Conservation (phyloP, 176 grass and related monocot species). For the Oryza longistaminata region DNA sequence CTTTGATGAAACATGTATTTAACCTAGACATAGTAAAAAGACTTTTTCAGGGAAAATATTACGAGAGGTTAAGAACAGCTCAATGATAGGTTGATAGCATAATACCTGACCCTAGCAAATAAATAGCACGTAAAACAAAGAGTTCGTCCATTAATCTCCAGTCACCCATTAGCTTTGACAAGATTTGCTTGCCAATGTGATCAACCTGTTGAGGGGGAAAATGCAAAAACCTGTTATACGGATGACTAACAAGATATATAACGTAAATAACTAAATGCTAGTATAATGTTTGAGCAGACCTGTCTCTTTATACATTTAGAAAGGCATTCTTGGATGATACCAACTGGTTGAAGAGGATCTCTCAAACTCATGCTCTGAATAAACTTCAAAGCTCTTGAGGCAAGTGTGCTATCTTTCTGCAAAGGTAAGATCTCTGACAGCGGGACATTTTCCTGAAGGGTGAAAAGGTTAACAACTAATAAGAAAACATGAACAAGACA, state of each 20-base stretch:
- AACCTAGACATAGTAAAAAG: background rate
- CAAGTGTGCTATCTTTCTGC: slow-evolving; percentile 84
- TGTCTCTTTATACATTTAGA: slow-evolving; percentile 78
- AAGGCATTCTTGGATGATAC: slow-evolving; percentile 92
- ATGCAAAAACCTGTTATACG: slow-evolving; percentile 13
- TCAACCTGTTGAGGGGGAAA: slow-evolving; percentile 58
- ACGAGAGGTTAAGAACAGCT: background rate
- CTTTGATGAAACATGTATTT: background rate
- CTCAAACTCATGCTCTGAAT: slow-evolving; percentile 67
- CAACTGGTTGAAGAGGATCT: slow-evolving; percentile 69
- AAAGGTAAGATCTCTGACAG: slow-evolving; percentile 82
- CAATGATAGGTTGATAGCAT: background rate
- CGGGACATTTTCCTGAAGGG: slow-evolving; percentile 59
- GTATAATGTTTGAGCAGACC: slow-evolving; percentile 44
- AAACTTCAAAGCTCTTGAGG: slow-evolving; percentile 80
- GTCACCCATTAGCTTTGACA: slow-evolving; percentile 75
- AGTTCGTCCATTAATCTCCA: slow-evolving; percentile 98
- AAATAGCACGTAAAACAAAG: slow-evolving; percentile 85
- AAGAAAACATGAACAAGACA: slow-evolving; percentile 29
- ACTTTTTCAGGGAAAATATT: background rate
- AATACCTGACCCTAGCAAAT: slow-evolving; percentile 96
- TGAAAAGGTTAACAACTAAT: slow-evolving; percentile 27
- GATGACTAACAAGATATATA: slow-evolving; percentile 34
- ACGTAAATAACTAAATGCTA: background rate
- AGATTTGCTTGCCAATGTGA: slow-evolving; percentile 82